phyloP scores from a whole-genome alignment of 1,284 basidiomycete species.

The Pisolithus thermaeus region DNA sequence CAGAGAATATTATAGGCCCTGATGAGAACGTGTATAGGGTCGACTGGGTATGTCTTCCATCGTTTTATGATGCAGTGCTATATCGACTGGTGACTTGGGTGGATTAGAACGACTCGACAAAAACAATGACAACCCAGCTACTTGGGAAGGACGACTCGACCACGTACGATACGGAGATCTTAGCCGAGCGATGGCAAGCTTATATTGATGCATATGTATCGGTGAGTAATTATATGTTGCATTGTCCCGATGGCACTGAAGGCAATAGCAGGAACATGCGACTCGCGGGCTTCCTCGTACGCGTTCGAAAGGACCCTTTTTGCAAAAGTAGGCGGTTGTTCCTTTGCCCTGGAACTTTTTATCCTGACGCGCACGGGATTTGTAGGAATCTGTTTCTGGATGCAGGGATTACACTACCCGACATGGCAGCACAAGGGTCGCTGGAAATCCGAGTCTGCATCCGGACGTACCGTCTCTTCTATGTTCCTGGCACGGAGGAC shows the following conservation, averaged over 20 bases:
- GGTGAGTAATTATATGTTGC: constrained; percentile 39
- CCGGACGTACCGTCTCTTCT: constrained; percentile 79
- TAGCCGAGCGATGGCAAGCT: constrained; percentile 80
- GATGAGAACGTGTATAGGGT: constrained; percentile 93
- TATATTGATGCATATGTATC: constrained; percentile 89
- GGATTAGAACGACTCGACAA: constrained; percentile 59
- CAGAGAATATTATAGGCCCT: constrained; percentile 77
- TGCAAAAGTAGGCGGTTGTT: constrained; percentile 53
- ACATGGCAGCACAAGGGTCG: constrained; percentile 49
- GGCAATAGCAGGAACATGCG: constrained; percentile 39
- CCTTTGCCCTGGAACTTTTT: not conserved
- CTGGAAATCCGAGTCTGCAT: constrained; percentile 83
- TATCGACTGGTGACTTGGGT: constrained; percentile 4
- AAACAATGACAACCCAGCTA: constrained; percentile 78
- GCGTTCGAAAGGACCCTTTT: constrained; percentile 64
- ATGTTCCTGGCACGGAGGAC: constrained; percentile 65
- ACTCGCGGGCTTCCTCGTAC: constrained; percentile 46
- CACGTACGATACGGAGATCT: constrained; percentile 79
- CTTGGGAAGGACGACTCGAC: constrained; percentile 87
- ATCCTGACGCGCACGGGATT: not conserved
- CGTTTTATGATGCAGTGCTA: not conserved
- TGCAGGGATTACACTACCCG: constrained; percentile 32
- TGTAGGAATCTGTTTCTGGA: constrained; percentile 40
- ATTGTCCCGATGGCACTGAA: not conserved
- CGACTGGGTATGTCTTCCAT: constrained; percentile 68